Evolutionary conservation across 2,329 filamentous ascomycete genomes (phyloP).

Genomic region (Diplodia mutila): DNA sequence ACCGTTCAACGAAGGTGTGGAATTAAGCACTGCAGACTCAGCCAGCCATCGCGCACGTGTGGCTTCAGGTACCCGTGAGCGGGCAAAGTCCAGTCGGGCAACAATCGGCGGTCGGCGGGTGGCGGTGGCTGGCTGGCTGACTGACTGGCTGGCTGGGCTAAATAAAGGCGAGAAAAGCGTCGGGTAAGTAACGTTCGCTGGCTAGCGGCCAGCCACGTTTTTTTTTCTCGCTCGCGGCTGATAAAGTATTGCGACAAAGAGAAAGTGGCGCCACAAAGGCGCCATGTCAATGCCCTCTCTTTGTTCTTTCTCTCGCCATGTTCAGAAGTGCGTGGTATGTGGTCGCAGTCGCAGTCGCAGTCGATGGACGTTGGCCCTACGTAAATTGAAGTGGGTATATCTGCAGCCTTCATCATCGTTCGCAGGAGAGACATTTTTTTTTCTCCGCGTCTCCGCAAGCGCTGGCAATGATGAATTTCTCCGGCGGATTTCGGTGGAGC

Average conservation of each 20-base stretch:
- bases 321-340: no score
- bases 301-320: no score
- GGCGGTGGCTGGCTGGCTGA: background rate
- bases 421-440: background rate
- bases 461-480: background rate
- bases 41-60: slow-evolving; percentile 12
- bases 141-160: no score
- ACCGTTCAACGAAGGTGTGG: background rate
- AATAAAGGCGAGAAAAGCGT: background rate
- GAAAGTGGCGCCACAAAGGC: no score
- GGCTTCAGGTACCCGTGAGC: slow-evolving; percentile 16
- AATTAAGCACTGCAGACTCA: slow-evolving; percentile 15
- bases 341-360: background rate
- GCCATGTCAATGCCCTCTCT: no score
- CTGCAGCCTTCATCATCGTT: background rate
- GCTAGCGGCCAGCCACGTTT: no score
- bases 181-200: background rate
- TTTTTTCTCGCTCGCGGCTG: no score
- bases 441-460: background rate
- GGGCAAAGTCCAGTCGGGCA: background rate
- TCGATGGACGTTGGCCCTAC: background rate
- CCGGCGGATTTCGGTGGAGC: background rate
- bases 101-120: background rate
- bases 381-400: slow-evolving; percentile 3
- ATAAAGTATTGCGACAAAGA: no score